A percentile compares a stretch with the other conserved stretches of the same genome.
phyloP scores from a whole-genome alignment of 1,284 basidiomycete species.

The Sporisorium iseilematis-ciliati region DNA sequence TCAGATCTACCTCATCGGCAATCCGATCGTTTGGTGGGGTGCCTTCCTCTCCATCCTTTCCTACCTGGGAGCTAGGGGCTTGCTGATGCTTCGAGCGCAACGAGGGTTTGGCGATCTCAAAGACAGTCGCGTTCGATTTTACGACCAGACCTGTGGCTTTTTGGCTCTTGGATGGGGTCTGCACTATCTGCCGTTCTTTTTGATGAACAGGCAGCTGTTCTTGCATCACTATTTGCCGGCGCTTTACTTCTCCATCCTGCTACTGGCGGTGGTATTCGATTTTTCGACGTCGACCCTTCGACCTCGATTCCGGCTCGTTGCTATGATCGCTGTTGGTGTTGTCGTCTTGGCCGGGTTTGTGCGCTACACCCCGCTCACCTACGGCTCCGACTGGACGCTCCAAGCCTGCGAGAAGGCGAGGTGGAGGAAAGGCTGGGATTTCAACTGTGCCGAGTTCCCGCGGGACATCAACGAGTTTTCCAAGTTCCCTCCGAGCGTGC shows the following conservation, averaged over 20 bases:
- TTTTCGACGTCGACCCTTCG: constrained; percentile 82
- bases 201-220: constrained; percentile 96
- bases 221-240: constrained; percentile 97
- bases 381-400: constrained; percentile 89
- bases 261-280: constrained; percentile 85
- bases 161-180: constrained; percentile 91
- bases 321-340: constrained; percentile 79
- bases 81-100: constrained; percentile 88
- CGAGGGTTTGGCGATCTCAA: constrained; percentile 91
- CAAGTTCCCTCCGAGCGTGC: constrained; percentile 48
- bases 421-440: constrained; percentile 95
- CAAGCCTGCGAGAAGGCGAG: constrained; percentile 80
- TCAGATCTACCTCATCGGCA: constrained; percentile 95
- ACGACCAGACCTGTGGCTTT: constrained; percentile 90
- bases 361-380: constrained; percentile 84
- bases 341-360: constrained; percentile 83
- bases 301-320: constrained; percentile 82
- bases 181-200: constrained; percentile 95
- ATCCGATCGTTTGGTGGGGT: constrained; percentile 91
- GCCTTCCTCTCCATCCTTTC: constrained; percentile 79
- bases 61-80: constrained; percentile 79
- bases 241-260: constrained; percentile 90
- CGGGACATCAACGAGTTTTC: constrained; percentile 43
- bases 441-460: constrained; percentile 78
- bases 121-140: constrained; percentile 85